These are phyloP conservation scores for Mollisiaceae sp. DNA, from an alignment of 2,329 filamentous ascomycete species.

Conservation along the genomic window DNA sequence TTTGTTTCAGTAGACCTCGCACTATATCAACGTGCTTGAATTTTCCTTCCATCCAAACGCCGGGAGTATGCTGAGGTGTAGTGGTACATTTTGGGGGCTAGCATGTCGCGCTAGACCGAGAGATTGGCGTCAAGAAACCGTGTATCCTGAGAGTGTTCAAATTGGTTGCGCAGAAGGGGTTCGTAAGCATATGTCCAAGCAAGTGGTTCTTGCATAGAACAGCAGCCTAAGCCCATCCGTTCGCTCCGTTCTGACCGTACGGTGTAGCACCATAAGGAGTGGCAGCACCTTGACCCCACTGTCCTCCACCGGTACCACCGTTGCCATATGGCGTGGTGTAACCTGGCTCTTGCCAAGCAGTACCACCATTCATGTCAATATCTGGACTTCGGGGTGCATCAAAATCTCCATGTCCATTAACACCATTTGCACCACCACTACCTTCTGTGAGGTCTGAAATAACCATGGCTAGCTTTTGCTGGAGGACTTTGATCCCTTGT, in stretches of 20 bases:
- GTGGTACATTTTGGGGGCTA: slow-evolving; percentile 25
- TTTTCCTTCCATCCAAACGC: slow-evolving; percentile 30
- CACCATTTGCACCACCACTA: slow-evolving; percentile 59
- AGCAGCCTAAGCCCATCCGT: slow-evolving; percentile 36
- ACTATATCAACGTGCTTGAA: not conserved
- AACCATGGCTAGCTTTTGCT: slow-evolving; percentile 85
- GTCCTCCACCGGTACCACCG: slow-evolving; percentile 58
- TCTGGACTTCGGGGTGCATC: slow-evolving; percentile 71
- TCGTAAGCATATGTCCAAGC: not conserved
- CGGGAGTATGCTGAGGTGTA: slow-evolving; percentile 28
- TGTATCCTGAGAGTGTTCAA: not conserved
- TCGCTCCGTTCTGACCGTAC: slow-evolving; percentile 54
- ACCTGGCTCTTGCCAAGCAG: slow-evolving; percentile 61
- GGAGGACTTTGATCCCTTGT: slow-evolving; percentile 84
- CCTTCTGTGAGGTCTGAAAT: slow-evolving; percentile 68
- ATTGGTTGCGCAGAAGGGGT: not conserved
- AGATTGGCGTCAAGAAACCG: not conserved
- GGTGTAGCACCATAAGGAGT: slow-evolving; percentile 66
- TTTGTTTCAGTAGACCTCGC: not conserved
- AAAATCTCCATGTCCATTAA: slow-evolving; percentile 45
- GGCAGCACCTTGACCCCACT: slow-evolving; percentile 66
- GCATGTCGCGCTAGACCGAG: not conserved
- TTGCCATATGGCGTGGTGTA: slow-evolving; percentile 72
- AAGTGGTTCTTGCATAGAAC: not conserved
- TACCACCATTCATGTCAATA: slow-evolving; percentile 55